Percentiles rank a stretch among this genome's conserved stretches.
These are phyloP conservation scores for Thielaviopsis cerberus DNA, from an alignment of 2,329 filamentous ascomycete genomes.

Conservation along the genomic window DNA sequence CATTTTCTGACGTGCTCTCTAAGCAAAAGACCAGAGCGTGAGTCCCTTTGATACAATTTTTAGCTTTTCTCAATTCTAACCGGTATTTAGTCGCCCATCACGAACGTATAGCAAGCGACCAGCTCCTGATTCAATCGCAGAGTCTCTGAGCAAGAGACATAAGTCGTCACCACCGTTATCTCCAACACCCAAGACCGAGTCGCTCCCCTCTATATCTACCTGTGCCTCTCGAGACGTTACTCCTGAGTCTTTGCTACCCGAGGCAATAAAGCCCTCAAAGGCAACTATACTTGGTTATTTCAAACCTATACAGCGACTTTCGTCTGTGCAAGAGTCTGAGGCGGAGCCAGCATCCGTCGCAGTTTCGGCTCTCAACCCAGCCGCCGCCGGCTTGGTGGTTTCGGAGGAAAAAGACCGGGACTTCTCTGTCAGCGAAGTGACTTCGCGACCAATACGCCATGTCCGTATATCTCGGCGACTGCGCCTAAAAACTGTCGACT, in stretches of 20 bases:
- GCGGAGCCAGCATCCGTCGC: neutral
- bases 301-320: conserved; percentile 17
- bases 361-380: neutral
- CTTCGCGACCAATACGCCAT: neutral
- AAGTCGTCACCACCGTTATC: conserved; percentile 7
- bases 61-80: neutral
- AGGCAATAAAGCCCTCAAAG: conserved; percentile 13
- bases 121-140: conserved; percentile 15
- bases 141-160: conserved; percentile 17
- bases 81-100: conserved; percentile 12
- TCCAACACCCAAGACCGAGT: conserved; percentile 1
- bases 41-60: neutral
- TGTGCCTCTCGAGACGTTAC: neutral
- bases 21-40: neutral
- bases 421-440: neutral
- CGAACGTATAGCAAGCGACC: conserved; percentile 24
- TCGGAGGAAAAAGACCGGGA: neutral
- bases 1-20: neutral
- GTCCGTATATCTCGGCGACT: neutral
- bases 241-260: neutral
- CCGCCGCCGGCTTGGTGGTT: neutral
- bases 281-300: conserved; percentile 26
- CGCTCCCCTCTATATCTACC: neutral
- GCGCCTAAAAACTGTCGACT: neutral
- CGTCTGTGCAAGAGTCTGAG: conserved; percentile 8